These are phyloP conservation scores for Xylariaceae sp. DNA, from an alignment of 2,329 filamentous ascomycete species.

Conservation along the genomic window DNA sequence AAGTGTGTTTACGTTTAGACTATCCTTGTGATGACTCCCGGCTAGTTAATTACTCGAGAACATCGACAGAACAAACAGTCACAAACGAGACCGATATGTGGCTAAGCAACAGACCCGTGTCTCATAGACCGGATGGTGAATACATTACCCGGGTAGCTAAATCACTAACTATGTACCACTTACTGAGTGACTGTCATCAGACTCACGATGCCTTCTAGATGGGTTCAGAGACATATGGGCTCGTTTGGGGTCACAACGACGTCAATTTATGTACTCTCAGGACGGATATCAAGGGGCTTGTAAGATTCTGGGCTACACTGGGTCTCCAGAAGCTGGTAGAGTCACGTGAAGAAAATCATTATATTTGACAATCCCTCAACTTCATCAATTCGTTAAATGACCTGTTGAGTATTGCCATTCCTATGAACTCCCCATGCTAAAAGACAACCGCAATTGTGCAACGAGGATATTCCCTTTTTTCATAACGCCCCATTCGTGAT, in stretches of 20 bases:
- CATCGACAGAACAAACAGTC: too few species aligned
- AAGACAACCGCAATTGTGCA: constrained; percentile 30
- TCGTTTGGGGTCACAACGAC: neutral
- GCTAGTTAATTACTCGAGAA: too few species aligned
- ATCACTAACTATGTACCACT: too few species aligned
- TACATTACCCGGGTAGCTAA: too few species aligned
- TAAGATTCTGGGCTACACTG: neutral
- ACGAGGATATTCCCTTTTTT: constrained; percentile 24
- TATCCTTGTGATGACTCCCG: too few species aligned
- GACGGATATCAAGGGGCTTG: neutral
- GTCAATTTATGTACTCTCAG: neutral
- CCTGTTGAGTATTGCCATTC: constrained; percentile 25
- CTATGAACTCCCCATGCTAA: constrained; percentile 31
- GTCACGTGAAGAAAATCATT: constrained; percentile 15
- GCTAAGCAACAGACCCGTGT: too few species aligned
- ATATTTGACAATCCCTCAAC: constrained; percentile 19
- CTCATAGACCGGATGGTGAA: too few species aligned
- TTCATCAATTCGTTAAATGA: constrained; percentile 30
- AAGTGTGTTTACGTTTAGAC: too few species aligned
- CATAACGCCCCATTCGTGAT: constrained; percentile 14
- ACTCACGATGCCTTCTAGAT: too few species aligned
- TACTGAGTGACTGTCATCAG: too few species aligned
- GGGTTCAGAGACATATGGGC: too few species aligned
- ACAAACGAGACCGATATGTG: too few species aligned
- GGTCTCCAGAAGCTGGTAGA: neutral